Evolutionary conservation across 2,329 filamentous ascomycete genomes (phyloP), one percentile per base, ranked within the genome.

Genomic region (Thielaviopsis musarum): DNA sequence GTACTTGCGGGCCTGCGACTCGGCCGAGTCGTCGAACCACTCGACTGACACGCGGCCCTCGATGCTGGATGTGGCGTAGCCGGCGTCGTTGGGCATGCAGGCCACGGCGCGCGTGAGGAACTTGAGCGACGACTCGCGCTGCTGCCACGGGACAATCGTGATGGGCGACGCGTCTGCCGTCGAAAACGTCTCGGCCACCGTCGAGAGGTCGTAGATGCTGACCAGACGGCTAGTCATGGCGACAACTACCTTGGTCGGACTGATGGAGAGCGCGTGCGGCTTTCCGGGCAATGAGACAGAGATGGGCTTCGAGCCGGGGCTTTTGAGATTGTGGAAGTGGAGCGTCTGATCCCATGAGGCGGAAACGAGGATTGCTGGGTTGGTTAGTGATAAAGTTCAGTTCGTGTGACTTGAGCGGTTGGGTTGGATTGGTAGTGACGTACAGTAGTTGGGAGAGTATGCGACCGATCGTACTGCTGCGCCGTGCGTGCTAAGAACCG

Each of bases 1-100:
- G 70, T 97, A 98, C 71, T 96, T 97, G 65, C 91, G 82, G 48
- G 87, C 85, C 73, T 97, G 91, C 3, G 87, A 91, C 70, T 91
- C 87, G 51, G 83, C 76, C 5, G 83, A 88, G 17, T 93, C 88
- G 68, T 97, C 93, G 69, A 98, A 97, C 88, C 91, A 97, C 71
- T 98, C 93, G 0, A 98, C 93, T 0, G 91, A 91, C 1, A 98
- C 90, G 66, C 93, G 84, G 4, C 93, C 93, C 69, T 98, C 93
- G 66, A 98, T 98, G 66, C 85, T 91, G 61, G 83, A 88, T 1
- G 87, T 91, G 10, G 91, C 91, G 69, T 97, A 98, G 5, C 93
- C 93, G 12, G 86, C 87, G 65, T 96, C 93, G 66, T 93, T 91
- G 15, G 93, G 91, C 93, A 98, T 97, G 71, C 91, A 95, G 17